These are phyloP conservation scores for Mycena galericulata DNA, from an alignment of 768 basidiomycete genomes.

Conservation along the genomic window DNA sequence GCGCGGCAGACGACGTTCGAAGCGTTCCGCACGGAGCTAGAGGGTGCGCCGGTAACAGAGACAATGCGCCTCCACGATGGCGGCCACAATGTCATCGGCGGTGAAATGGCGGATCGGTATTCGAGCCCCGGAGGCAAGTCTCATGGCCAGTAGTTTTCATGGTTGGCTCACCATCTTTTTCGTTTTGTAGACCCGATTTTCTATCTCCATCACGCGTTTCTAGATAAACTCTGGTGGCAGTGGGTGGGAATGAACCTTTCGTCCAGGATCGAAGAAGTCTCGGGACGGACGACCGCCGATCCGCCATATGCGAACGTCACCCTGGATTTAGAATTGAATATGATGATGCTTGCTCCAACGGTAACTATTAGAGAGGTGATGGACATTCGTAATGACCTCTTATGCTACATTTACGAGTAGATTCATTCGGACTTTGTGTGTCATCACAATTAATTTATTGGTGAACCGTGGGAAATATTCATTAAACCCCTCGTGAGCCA, in stretches of 20 bases:
- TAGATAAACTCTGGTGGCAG: constrained; percentile 56
- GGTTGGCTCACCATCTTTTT: background rate
- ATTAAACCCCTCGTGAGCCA: too few species aligned
- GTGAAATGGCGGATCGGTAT: constrained; percentile 48
- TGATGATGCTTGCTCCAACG: constrained; percentile 40
- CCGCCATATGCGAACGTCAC: constrained; percentile 49
- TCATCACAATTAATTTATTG: too few species aligned
- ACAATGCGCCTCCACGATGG: constrained; percentile 47
- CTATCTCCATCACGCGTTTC: constrained; percentile 53
- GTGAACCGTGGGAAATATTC: too few species aligned
- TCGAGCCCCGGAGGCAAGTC: constrained; percentile 54
- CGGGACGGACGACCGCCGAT: constrained; percentile 45
- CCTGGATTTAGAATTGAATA: constrained; percentile 44
- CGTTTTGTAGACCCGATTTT: constrained; percentile 49
- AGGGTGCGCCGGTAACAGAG: constrained; percentile 46
- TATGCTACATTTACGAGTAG: constrained; percentile 46
- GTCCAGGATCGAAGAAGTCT: constrained; percentile 47
- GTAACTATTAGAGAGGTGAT: constrained; percentile 47
- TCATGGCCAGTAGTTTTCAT: background rate
- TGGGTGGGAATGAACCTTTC: constrained; percentile 47
- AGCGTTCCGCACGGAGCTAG: constrained; percentile 50
- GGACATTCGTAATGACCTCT: constrained; percentile 41
- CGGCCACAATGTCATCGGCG: constrained; percentile 51
- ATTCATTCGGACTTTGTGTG: too few species aligned
- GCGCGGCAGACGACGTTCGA: constrained; percentile 45